Evolutionary conservation across 2,329 filamentous ascomycete genomes (phyloP), one percentile per base, ranked within the genome.

Genomic region (Claviceps purpurea): DNA sequence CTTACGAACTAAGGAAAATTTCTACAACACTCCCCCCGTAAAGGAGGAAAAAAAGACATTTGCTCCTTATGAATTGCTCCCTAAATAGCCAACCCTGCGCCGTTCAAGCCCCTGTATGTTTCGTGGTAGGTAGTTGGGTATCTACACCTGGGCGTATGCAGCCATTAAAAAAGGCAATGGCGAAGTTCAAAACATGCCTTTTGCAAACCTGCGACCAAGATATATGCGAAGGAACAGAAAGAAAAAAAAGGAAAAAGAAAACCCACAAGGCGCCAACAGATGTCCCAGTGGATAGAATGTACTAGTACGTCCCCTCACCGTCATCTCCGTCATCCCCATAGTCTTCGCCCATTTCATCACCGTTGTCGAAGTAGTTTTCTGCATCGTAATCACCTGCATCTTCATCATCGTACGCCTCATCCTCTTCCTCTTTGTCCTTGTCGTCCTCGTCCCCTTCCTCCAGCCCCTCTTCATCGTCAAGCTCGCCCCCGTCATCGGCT

Each of bases 341-440:
- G 47, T 76, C 75, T 22, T 75, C 73, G 39, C 73, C 72, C 50
- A 76, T 72, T 24, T 79, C 76, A 55, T 77, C 75, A 13, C 76
- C 76, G 24, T 73, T 76, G 54, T 81, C 78, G 60, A 81, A 81
- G 65, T 81, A 81, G 10, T 71, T 71, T 59, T 82, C 78, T 2
- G 78, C 78, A 45, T 81, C 74, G 60, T 82, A 82, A 55, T 81
- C 78, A 7, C 78, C 78, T 1, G 75, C 78, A 48, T 78, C 76
- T 53, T 80, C 76, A 52, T 81, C 78, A 47, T 81, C 75, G 55
- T 74, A 76, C 24, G 65, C 68, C 51, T 75, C 72, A 51, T 75
- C 73, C 56, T 75, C 71, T 18, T 73, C 73, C 10, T 71, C 72
- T 50, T 73, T 70, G 37, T 68, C 66, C 41, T 64, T 60, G 7